phyloP scores from a whole-genome alignment of 495 filamentous ascomycete species.

The Penicillium egyptiacum region DNA sequence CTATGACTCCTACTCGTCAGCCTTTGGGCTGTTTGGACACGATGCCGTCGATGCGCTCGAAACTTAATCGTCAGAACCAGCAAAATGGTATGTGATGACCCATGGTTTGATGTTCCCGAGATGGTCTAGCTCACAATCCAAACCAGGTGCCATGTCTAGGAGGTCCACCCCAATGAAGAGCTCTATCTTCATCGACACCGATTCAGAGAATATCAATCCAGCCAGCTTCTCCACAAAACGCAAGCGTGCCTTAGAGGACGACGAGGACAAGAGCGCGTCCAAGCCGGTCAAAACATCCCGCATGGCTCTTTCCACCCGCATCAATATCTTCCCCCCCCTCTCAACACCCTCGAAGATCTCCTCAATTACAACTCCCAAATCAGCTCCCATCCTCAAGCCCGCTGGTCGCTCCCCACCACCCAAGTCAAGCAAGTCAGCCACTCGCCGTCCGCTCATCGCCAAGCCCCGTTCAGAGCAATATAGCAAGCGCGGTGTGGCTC shows the following conservation, averaged over 20 bases:
- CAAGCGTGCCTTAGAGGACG: slow-evolving; percentile 51
- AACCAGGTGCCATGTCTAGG: slow-evolving; percentile 26
- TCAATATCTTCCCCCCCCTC: slow-evolving; percentile 33
- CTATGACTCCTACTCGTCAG: slow-evolving; percentile 45
- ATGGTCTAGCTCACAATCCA: slow-evolving; percentile 1
- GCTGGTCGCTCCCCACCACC: slow-evolving; percentile 43
- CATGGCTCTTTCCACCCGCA: slow-evolving; percentile 32
- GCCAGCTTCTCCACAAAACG: slow-evolving; percentile 65
- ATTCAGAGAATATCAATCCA: slow-evolving; percentile 84
- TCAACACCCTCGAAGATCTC: slow-evolving; percentile 40
- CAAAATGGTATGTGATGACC: slow-evolving; percentile 52
- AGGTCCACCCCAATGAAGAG: slow-evolving; percentile 22
- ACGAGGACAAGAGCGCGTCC: slow-evolving; percentile 46
- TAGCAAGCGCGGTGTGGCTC: slow-evolving; percentile 37
- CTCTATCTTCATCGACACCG: slow-evolving; percentile 52
- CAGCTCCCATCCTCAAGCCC: slow-evolving; percentile 36
- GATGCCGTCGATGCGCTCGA: slow-evolving; percentile 44
- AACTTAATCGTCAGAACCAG: slow-evolving; percentile 53
- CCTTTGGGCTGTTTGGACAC: slow-evolving; percentile 47
- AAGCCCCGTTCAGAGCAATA: slow-evolving; percentile 56
- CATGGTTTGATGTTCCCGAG: neutral
- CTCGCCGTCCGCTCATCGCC: slow-evolving; percentile 39
- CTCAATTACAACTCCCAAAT: slow-evolving; percentile 33
- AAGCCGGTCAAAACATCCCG: slow-evolving; percentile 48
- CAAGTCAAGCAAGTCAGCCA: slow-evolving; percentile 35